These are phyloP conservation scores for Cicer chorassanicum DNA, from an alignment of 306 rosid genomes.

Conservation along the genomic window DNA sequence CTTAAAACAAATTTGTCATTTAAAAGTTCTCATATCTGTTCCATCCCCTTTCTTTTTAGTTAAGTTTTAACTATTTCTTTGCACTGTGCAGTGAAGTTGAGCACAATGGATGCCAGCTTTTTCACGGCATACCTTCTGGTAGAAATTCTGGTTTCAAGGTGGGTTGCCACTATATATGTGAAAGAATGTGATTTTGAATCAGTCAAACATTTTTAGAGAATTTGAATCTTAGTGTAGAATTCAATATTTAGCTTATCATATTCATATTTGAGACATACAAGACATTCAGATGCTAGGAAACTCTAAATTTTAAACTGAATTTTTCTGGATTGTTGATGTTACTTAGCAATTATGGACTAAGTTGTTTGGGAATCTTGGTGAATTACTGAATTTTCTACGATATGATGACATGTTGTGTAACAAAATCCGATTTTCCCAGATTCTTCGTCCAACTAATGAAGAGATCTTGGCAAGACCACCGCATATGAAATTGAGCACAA, in stretches of 20 bases:
- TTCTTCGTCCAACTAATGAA: not conserved
- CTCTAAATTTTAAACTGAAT: not conserved
- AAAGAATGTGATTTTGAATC: conserved; percentile 31
- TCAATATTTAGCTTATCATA: not conserved
- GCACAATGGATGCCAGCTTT: conserved; percentile 80
- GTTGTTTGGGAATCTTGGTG: conserved; percentile 10
- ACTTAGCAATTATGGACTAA: conserved; percentile 12
- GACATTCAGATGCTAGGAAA: conserved; percentile 33
- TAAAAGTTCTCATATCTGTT: conserved; percentile 25
- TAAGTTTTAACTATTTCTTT: conserved; percentile 14
- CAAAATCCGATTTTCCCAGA: not conserved
- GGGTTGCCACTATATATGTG: conserved; percentile 40
- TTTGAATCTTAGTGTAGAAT: conserved; percentile 29
- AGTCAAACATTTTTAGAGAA: conserved; percentile 12
- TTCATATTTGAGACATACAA: conserved; percentile 20
- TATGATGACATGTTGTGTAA: not conserved
- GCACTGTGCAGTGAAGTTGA: conserved; percentile 76
- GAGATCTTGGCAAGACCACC: not conserved
- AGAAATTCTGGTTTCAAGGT: conserved; percentile 89
- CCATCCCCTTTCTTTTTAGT: conserved; percentile 13
- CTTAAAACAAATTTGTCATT: conserved; percentile 16
- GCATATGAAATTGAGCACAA: not conserved
- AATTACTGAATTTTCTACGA: conserved; percentile 8
- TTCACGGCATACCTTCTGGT: conserved; percentile 87
- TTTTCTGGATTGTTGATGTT: conserved; percentile 16